Evolutionary conservation across 1,139 yeast species (phyloP), one percentile per base, ranked within the genome.

Genomic region (Blastobotrys elegans): DNA sequence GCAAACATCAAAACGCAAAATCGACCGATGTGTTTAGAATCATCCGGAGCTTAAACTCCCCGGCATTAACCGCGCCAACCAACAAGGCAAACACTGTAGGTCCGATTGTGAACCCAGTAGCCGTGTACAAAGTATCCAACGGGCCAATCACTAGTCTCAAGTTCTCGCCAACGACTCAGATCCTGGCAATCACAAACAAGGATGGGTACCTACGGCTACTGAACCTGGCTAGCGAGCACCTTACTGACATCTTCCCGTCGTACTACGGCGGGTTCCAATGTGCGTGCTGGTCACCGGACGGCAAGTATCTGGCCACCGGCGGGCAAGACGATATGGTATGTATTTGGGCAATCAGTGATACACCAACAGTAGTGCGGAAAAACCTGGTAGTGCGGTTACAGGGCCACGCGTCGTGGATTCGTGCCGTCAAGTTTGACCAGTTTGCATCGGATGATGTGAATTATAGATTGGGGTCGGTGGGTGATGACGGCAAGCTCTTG

Each of bases 351-450:
- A 50, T 57, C 32, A 18, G 22, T 2, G 48, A 47, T 17, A n/a
- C 11, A 3, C 7, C 17, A 6, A n/a, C n/a, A n/a, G n/a, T n/a
- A n/a, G 39, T 32, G 32, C 58, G 52, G 16, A 56, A 60, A 40
- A 45, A 57, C 26, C 54, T 68, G 18, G 61, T 69, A 8, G 74
- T 72, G 5, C 60, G 74, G 2, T 61, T 86, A 41, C 78, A 79
- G 58, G 89, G 92, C 2, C 89, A 84, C 55, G 68, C 74, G 27
- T 83, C 88, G 36, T 82, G 85, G 67, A 77, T 85, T 4, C 68
- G 75, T 29, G 69, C 70, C 8, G 73, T 84, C 2, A 59, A 66
- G 29, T 69, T 77, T 53, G 80, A 75, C 52, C 65, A 67, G 10
- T 64, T 59, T 63, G 61, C 52, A 37, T 58, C 62, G 35, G 70